Base-by-base conservation (phyloP, 2,329 filamentous ascomycete genomes). In the Cryphonectria nitschkei region DNA sequence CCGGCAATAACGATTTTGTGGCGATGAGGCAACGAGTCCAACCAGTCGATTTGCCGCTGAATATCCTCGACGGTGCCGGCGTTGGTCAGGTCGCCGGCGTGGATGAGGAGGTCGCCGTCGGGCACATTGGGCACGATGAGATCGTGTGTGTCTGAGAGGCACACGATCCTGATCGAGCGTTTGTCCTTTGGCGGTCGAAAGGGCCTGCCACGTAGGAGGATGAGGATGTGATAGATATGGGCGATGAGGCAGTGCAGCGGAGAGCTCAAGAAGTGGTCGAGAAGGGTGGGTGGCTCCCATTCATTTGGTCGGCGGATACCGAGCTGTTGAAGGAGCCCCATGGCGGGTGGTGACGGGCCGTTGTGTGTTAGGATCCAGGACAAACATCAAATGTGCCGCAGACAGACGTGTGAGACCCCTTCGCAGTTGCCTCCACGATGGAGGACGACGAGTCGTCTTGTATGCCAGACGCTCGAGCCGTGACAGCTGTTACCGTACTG, bases 131-230 rank as follows among this genome's bases (percentile, higher is more conserved):
- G 75, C 9, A 88, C 82, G 13, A 85, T 85, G 58, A 87, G 84
- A 72, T 88, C 89, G 82, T 98, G 95, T 0, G 95, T 98, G 81
- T 98, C 95, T 13, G 94, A 95, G 74, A 98, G 89, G 81, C 93
- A 97, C 74, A 98, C 93, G 37, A 98, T 86, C 72, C 90, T 90
- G 77, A 98, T 88, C 0, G 82, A 83, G 69, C 83, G 43, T 8
- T 70, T 84, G 69, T 85, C 82, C 43, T 83, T 83, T 2, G 89
- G 86, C 14, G 90, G 88, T 22, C 79, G 83, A 75, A 89, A 88
- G 0, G 92, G 89, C 14, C 84, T 80, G 1, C 92, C 91, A 39
- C 93, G 92, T 3, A 97, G 86, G 75, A 84, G 83, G 50, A 92
- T 86, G 69, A 95, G 81, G 64, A 91, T 68, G 70, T 84, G 83